Evolutionary conservation across 2,329 filamentous ascomycete genomes (phyloP), one percentile per base, ranked within the genome.

Genomic region (Trichoderma sp.): DNA sequence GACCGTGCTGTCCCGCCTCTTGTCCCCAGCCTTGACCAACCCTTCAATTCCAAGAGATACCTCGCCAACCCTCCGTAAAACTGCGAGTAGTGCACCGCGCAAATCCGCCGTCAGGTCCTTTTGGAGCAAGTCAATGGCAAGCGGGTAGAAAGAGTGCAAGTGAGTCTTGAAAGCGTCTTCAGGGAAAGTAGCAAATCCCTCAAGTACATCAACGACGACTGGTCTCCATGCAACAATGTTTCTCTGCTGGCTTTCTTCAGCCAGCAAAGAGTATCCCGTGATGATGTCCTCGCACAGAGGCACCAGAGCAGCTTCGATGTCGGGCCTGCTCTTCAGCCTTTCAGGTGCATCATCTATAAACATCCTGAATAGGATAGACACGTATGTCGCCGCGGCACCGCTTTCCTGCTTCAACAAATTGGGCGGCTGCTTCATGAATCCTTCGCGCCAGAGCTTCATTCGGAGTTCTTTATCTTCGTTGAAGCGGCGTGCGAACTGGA

Each of bases 381-480:
- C 93, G 78, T 99, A 99, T 1, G 96, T 97, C 2, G 93, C 92
- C 0, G 96, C 96, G 68, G 91, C 92, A 52, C 96, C 95, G 71
- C 89, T 93, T 82, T 99, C 96, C 79, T 99, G 96, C 83, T 99
- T 99, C 35, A 99, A 87, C 14, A 99, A 85, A 76, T 99, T 99
- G 3, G 96, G 96, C 19, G 96, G 95, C 78, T 99, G 96, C 82
- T 97, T 97, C 96, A 99, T 99, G 85, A 99, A 99, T 0, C 96
- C 96, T 79, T 99, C 96, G 62, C 94, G 87, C 93, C 96, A 99
- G 21, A 99, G 85, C 21, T 93, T 89, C 86, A 97, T 97, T 57
- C 96, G 90, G 47, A 99, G 85, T 73, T 98, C 96, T 81, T 97
- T 97, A 81, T 99, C 94, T 72, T 94, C 93, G 79, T 99, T 99